Conservation (phyloP, 345 rosid genomes). For the Erysimum cheiranthoides region DNA sequence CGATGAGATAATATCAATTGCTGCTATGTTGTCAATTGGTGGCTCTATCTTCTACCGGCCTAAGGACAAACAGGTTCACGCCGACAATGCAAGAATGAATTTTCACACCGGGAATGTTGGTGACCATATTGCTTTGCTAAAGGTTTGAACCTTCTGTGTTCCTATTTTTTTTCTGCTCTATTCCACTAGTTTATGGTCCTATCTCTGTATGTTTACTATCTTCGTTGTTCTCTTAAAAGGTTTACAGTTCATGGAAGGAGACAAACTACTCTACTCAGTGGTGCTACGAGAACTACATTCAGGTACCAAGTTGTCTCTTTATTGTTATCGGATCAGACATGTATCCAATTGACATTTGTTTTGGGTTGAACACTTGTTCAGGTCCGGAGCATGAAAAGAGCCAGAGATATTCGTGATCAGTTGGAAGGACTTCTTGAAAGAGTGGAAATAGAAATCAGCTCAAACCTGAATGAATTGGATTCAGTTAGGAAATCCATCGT, state of each 20-base stretch:
- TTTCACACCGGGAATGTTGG: constrained; percentile 94
- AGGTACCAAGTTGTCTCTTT: constrained; percentile 53
- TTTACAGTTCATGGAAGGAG: constrained; percentile 94
- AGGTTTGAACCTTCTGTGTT: constrained; percentile 56
- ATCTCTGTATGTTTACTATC: constrained; percentile 25
- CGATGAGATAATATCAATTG: constrained; percentile 84
- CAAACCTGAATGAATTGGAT: constrained; percentile 71
- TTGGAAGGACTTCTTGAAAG: constrained; percentile 95
- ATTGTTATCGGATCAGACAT: background rate
- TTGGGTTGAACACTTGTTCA: constrained; percentile 42
- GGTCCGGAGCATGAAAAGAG: constrained; percentile 99
- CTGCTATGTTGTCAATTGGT: constrained; percentile 95
- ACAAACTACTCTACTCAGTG: constrained; percentile 95
- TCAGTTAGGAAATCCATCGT: constrained; percentile 79
- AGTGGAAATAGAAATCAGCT: constrained; percentile 84
- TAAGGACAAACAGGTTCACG: constrained; percentile 97
- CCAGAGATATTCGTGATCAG: constrained; percentile 93
- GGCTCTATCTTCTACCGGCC: constrained; percentile 96
- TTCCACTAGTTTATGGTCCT: background rate
- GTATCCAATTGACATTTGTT: constrained; percentile 26
- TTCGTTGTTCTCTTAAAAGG: constrained; percentile 55
- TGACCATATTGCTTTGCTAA: constrained; percentile 88
- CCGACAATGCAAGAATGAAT: constrained; percentile 94
- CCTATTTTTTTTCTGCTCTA: background rate
- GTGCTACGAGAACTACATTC: constrained; percentile 98